Evolutionary conservation across 192 early-diverging fungal species (phyloP).

Genomic region (Rhizophagus clarus): DNA sequence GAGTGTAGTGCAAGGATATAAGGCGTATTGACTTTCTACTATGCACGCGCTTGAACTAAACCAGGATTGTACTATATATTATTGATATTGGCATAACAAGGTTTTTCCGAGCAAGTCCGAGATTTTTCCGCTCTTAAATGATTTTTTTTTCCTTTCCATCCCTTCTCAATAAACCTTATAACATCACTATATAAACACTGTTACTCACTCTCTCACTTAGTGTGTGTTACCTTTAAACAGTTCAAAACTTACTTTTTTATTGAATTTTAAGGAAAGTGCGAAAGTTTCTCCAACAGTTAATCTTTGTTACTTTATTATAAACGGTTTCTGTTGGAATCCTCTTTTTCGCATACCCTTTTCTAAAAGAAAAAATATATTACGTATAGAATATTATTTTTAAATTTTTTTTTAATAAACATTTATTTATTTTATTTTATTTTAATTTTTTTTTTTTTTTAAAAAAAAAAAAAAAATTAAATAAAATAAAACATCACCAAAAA

Average conservation of each 20-base stretch:
- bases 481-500: no score
- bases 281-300: no score
- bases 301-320: no score
- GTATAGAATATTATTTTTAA: no score
- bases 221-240: background rate
- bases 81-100: constrained; percentile 12
- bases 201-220: background rate
- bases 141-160: background rate
- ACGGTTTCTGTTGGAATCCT: no score
- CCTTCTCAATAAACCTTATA: background rate
- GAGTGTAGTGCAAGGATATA: background rate
- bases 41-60: constrained; percentile 7
- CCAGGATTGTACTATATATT: background rate
- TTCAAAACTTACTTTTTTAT: no score
- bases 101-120: constrained; percentile 26
- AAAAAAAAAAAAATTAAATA: background rate
- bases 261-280: no score
- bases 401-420: no score
- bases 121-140: constrained; percentile 17
- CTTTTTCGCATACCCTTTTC: no score
- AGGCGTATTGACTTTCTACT: constrained; percentile 1
- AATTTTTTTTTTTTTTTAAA: background rate
- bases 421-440: background rate
- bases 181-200: background rate
- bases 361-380: no score